These are phyloP conservation scores for Ophiorrhiza pumila DNA, from an alignment of 257 asterid genomes.

Conservation along the genomic window DNA sequence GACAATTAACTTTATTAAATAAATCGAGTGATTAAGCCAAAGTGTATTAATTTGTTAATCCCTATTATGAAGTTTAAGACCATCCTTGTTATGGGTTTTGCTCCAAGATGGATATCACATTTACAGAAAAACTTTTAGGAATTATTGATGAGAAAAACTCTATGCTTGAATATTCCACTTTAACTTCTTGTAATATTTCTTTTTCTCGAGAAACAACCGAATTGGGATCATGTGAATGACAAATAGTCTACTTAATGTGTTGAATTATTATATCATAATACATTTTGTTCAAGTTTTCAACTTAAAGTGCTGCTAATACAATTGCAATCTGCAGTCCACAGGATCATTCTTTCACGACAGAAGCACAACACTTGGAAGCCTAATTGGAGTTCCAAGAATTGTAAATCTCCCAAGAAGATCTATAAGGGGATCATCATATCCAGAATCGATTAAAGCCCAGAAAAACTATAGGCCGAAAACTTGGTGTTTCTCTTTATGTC, in stretches of 20 bases:
- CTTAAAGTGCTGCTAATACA: not conserved
- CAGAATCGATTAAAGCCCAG: slow-evolving; percentile 20
- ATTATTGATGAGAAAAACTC: not conserved
- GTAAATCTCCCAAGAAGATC: slow-evolving; percentile 48
- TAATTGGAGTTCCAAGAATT: slow-evolving; percentile 39
- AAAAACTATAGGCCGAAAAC: slow-evolving; percentile 30
- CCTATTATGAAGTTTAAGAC: not conserved
- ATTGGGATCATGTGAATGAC: not conserved
- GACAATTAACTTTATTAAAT: not conserved
- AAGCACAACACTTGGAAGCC: slow-evolving; percentile 51
- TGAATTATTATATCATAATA: not conserved
- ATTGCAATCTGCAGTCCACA: slow-evolving; percentile 32
- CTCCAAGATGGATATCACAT: not conserved
- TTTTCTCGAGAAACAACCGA: too few relatives aligned
- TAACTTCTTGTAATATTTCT: not conserved
- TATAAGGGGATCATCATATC: slow-evolving; percentile 27
- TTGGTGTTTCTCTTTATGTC: slow-evolving; percentile 45
- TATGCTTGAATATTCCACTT: too few relatives aligned
- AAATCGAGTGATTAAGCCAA: not conserved
- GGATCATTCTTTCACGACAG: slow-evolving; percentile 46
- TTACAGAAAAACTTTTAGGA: not conserved
- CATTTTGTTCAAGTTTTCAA: too few relatives aligned
- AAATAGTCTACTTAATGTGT: not conserved
- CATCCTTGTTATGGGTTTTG: not conserved
- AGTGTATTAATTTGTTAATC: not conserved